Conservation (phyloP, 805 yeast species). For the Brettanomyces naardenensis region DNA sequence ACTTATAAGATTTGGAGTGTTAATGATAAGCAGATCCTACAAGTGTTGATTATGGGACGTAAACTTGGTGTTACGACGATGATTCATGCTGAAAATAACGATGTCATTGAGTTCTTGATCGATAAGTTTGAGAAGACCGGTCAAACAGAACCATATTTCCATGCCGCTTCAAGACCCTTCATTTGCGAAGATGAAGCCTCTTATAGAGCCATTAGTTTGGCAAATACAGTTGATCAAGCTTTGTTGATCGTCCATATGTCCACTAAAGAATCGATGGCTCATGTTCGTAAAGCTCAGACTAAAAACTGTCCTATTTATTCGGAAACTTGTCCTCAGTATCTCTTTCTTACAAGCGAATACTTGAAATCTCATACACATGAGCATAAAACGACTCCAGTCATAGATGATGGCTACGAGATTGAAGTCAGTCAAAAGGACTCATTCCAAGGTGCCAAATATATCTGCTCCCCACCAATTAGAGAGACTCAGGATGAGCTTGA, state of each 20-base stretch:
- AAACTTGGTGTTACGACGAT: constrained; percentile 36
- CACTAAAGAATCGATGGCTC: constrained; percentile 31
- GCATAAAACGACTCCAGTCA: neutral
- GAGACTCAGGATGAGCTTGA: constrained; percentile 30
- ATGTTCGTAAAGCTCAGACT: constrained; percentile 36
- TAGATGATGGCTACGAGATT: constrained; percentile 1
- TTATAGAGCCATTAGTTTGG: constrained; percentile 36
- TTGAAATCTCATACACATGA: constrained; percentile 20
- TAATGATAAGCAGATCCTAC: constrained; percentile 32
- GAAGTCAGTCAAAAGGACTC: constrained; percentile 22
- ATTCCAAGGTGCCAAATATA: constrained; percentile 41
- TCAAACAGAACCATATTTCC: constrained; percentile 35
- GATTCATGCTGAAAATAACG: constrained; percentile 47
- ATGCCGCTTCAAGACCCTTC: constrained; percentile 36
- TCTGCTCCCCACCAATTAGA: constrained; percentile 44
- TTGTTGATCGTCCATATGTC: constrained; percentile 43
- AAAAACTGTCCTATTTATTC: constrained; percentile 35
- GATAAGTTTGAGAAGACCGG: constrained; percentile 31
- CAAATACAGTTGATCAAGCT: constrained; percentile 37
- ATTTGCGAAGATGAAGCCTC: constrained; percentile 44
- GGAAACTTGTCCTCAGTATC: constrained; percentile 45
- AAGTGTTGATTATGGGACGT: constrained; percentile 31
- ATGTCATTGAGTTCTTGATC: constrained; percentile 27
- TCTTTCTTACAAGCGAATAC: constrained; percentile 33
- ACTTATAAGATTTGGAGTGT: constrained; percentile 37